Base-by-base conservation (phyloP, 2,329 filamentous ascomycete genomes). In the Alternaria arbusti region DNA sequence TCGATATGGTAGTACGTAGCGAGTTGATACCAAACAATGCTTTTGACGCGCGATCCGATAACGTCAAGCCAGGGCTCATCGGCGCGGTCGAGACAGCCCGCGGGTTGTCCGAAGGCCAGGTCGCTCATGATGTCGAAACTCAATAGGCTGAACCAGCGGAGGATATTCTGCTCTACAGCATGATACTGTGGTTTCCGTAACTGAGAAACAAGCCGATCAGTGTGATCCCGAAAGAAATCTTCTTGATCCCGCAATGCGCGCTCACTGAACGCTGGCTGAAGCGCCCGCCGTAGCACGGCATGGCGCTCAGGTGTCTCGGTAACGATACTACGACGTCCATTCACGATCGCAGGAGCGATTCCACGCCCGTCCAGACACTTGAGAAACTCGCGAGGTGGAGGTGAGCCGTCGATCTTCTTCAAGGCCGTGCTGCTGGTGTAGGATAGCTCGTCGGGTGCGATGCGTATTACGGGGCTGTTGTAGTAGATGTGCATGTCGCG, bases 381-480 rank as follows among this genome's bases (percentile, higher is more conserved):
- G 1, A 57, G 55, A 3, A 57, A 57, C n/a, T 57, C 55, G 55
- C 55, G 55, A 75, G 49, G 57, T 1, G 55, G 55, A 7, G 30
- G 15, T 5, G 55, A 50, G 30, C 57, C 57, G 26, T 59, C 45
- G 32, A 59, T 59, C 25, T 59, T 54, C 36, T 54, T 54, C 49
- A 26, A 47, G 20, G 57, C 57, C 2, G 40, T 54, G 26, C 47
- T 26, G 26, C 22, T 54, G n/a, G 49, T 46, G 20, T 54, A 59
- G 13, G 47, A 54, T 4, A 59, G 49, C 57, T 59, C 57, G 32
- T 59, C 57, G 20, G 57, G 57, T 17, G 47, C 49, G 12, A 59
- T 15, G 15, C 57, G 57, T 22, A 54, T 46, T n/a, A 59, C 57
- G 9, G 32, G 36, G 57, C 57, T 54, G 13, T 54, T 46, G 40